Conservation (phyloP, 495 filamentous ascomycete genomes). For the Cercophora sp. region DNA sequence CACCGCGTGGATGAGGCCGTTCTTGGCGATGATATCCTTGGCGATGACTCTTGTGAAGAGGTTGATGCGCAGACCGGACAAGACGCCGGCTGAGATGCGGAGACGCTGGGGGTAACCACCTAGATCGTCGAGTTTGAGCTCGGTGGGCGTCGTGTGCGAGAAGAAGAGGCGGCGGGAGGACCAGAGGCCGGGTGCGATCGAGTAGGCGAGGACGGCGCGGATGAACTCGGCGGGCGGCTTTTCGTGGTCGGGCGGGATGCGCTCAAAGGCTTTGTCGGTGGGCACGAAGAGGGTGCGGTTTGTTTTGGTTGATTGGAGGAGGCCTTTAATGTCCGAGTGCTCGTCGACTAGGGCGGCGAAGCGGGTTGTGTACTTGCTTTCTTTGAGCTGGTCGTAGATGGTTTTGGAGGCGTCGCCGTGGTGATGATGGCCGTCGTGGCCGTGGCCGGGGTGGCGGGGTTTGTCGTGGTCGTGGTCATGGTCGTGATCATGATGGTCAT, state of each 20-base stretch:
- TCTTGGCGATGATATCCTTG: constrained; percentile 60
- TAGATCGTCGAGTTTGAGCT: constrained; percentile 51
- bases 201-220: constrained; percentile 64
- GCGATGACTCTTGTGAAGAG: constrained; percentile 62
- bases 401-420: constrained; percentile 54
- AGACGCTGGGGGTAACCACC: constrained; percentile 64
- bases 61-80: constrained; percentile 65
- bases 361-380: constrained; percentile 69
- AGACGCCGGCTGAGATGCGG: constrained; percentile 45
- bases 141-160: constrained; percentile 68
- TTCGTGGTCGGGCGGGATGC: constrained; percentile 52
- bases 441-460: background rate
- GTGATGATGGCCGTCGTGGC: constrained; percentile 21
- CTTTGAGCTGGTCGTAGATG: constrained; percentile 70
- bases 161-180: constrained; percentile 53
- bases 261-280: constrained; percentile 67
- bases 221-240: constrained; percentile 55
- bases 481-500: background rate
- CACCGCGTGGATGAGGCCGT: constrained; percentile 78
- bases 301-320: constrained; percentile 62
- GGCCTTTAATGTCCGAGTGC: constrained; percentile 61
- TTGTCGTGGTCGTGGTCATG: background rate
- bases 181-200: constrained; percentile 61
- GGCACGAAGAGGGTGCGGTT: constrained; percentile 83
- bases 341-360: constrained; percentile 69